Evolutionary conservation across 106 monocot genomes (phyloP).

Genomic region (Posidonia australis): DNA sequence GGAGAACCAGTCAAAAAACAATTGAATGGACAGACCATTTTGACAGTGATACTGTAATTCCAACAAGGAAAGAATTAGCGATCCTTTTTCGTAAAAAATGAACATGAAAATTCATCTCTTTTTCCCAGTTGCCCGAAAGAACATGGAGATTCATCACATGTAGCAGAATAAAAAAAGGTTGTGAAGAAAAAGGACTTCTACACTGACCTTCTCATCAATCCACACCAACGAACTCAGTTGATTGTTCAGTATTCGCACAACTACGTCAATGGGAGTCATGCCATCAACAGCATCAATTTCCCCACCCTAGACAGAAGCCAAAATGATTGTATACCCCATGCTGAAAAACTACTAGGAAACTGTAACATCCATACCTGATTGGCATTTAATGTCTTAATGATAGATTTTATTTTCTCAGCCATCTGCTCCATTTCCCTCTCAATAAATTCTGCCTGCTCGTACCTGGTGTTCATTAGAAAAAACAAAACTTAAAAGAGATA

Average conservation of each 20-base stretch:
- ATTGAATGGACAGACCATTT: too few relatives aligned
- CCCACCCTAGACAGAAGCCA: slow-evolving; percentile 40
- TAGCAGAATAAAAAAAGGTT: not conserved
- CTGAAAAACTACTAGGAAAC: not conserved
- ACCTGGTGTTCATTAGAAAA: slow-evolving; percentile 31
- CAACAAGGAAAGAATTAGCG: too few relatives aligned
- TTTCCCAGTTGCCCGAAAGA: too few relatives aligned
- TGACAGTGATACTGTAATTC: too few relatives aligned
- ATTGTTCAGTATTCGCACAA: slow-evolving; percentile 84
- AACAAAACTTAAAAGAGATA: too few relatives aligned
- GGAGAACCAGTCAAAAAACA: too few relatives aligned
- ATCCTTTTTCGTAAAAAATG: too few relatives aligned
- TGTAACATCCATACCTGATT: slow-evolving; percentile 43
- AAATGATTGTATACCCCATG: not conserved
- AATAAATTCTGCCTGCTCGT: slow-evolving; percentile 75
- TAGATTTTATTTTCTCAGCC: slow-evolving; percentile 82
- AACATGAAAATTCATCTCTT: too few relatives aligned
- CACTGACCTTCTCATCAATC: slow-evolving; percentile 88
- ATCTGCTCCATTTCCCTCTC: slow-evolving; percentile 82
- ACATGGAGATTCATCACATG: not conserved
- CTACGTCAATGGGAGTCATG: slow-evolving; percentile 80
- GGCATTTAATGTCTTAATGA: slow-evolving; percentile 79
- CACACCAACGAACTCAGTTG: slow-evolving; percentile 88
- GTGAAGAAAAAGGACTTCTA: not conserved
- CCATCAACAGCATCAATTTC: slow-evolving; percentile 46